Conservation (phyloP, 768 basidiomycete genomes). For the Leucocoprinus birnbaumii region DNA sequence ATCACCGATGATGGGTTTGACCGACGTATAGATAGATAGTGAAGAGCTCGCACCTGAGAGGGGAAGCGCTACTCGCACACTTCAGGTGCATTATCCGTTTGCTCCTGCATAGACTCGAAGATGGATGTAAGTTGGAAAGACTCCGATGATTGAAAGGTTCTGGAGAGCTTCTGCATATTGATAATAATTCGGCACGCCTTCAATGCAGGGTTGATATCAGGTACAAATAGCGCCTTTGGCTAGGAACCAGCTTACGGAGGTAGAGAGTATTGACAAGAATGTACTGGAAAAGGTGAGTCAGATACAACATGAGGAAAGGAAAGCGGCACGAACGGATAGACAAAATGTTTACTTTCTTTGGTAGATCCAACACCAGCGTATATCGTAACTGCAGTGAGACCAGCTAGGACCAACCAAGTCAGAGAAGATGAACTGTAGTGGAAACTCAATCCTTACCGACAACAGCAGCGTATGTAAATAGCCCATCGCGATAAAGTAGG, state of each 20-base stretch:
- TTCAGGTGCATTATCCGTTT: neutral
- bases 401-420: neutral
- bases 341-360: neutral
- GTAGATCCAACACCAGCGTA: neutral
- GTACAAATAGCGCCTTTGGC: neutral
- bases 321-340: slow-evolving; percentile 1
- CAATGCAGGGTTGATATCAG: neutral
- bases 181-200: slow-evolving; percentile 2
- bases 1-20: too few species aligned
- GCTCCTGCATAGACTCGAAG: neutral
- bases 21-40: too few species aligned
- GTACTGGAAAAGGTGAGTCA: neutral
- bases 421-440: neutral
- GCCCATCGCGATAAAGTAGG: slow-evolving; percentile 2
- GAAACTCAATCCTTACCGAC: neutral
- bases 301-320: neutral
- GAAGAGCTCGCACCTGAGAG: too few species aligned
- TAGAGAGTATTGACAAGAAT: neutral
- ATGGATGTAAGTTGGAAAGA: neutral
- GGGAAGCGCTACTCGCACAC: neutral
- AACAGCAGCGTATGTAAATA: neutral
- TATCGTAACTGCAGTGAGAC: neutral
- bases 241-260: neutral
- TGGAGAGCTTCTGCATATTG: neutral
- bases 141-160: neutral